phyloP scores from a whole-genome alignment of 1,284 basidiomycete species.

The Cutaneotrichosporon curvatum region DNA sequence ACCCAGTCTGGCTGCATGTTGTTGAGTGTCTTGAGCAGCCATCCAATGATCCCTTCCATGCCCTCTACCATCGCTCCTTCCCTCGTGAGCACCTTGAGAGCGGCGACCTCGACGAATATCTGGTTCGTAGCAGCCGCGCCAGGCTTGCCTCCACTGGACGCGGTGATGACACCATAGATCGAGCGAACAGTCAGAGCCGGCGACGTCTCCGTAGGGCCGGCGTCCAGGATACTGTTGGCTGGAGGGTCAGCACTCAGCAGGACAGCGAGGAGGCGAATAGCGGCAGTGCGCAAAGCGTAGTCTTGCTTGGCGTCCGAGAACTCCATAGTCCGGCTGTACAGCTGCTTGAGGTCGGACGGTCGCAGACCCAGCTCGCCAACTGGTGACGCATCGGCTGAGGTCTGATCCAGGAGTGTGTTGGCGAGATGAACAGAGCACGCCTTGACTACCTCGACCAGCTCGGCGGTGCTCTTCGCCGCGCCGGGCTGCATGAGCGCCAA shows the following conservation, averaged over 20 bases:
- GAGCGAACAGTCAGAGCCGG: conserved; percentile 23
- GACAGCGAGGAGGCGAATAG: conserved; percentile 34
- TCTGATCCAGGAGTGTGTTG: conserved; percentile 20
- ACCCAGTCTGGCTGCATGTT: conserved; percentile 28
- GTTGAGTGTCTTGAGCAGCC: conserved; percentile 22
- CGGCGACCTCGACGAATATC: conserved; percentile 33
- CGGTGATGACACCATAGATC: conserved; percentile 28
- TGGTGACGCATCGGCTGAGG: background rate
- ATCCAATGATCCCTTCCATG: conserved; percentile 34
- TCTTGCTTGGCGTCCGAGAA: conserved; percentile 24
- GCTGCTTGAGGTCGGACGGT: conserved; percentile 19
- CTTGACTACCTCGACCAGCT: conserved; percentile 30
- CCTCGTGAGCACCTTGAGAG: conserved; percentile 34
- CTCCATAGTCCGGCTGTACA: conserved; percentile 27
- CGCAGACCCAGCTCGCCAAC: conserved; percentile 12
- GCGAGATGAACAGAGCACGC: conserved; percentile 30
- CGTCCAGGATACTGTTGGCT: conserved; percentile 16
- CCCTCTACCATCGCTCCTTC: conserved; percentile 29
- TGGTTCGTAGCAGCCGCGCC: conserved; percentile 23
- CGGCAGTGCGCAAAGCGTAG: conserved; percentile 28
- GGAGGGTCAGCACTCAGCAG: conserved; percentile 30
- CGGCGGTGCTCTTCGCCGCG: conserved; percentile 16
- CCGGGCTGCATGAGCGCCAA: conserved; percentile 29
- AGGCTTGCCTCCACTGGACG: conserved; percentile 11
- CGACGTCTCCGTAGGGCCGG: conserved; percentile 15